Evolutionary conservation across 805 yeast genomes (phyloP).

Genomic region (Yamadazyma sp.): DNA sequence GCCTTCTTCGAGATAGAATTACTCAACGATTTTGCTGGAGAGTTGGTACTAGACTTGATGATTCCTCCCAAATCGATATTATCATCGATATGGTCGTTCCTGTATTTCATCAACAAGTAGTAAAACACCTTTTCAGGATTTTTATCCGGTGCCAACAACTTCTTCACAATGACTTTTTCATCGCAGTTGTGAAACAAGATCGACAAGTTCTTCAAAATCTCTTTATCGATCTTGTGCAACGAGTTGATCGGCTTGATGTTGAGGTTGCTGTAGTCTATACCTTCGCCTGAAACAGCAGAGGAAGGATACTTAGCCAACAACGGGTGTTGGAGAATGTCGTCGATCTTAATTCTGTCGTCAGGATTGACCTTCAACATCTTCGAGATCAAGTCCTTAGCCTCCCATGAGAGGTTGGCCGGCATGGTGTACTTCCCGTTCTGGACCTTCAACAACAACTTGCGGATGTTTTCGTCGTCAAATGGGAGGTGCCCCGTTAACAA

Average conservation of each 20-base stretch:
- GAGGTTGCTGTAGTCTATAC: conserved; percentile 18
- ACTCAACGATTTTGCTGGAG: conserved; percentile 26
- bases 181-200: conserved; percentile 81
- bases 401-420: conserved; percentile 75
- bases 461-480: conserved; percentile 93
- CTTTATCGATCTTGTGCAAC: conserved; percentile 61
- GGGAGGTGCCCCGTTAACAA: conserved; percentile 93
- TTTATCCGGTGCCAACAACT: conserved; percentile 54
- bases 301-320: conserved; percentile 70
- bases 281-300: conserved; percentile 19
- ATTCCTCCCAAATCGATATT: conserved; percentile 19
- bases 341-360: conserved; percentile 70
- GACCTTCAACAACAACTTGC: conserved; percentile 83
- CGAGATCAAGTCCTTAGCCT: conserved; percentile 83
- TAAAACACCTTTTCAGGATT: conserved; percentile 76
- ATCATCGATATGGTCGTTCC: conserved; percentile 55
- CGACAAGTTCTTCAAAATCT: conserved; percentile 71
- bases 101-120: conserved; percentile 68
- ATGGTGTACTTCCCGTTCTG: conserved; percentile 85
- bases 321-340: conserved; percentile 78
- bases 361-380: conserved; percentile 86
- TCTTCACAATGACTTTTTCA: conserved; percentile 49
- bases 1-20: conserved; percentile 17
- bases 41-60: conserved; percentile 28
- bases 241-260: conserved; percentile 36